These are phyloP conservation scores for Rosa multiflora DNA, from an alignment of 306 rosid species.

Conservation along the genomic window DNA sequence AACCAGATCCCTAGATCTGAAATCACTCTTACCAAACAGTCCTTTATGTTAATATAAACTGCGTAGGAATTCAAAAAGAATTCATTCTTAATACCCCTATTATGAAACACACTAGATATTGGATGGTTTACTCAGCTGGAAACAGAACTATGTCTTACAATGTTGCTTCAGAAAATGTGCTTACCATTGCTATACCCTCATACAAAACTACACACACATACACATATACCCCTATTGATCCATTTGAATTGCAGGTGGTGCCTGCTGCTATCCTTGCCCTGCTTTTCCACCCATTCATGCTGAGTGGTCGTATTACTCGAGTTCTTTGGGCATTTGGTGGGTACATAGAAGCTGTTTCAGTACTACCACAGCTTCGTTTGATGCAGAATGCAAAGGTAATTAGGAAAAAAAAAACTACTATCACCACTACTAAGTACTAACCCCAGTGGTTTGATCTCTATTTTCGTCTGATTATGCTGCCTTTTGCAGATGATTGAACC, in stretches of 20 bases:
- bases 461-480: not conserved
- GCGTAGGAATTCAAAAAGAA: not conserved
- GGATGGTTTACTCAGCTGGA: not conserved
- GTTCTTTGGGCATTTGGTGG: constrained; percentile 58
- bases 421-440: not conserved
- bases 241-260: constrained; percentile 42
- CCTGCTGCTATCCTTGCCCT: constrained; percentile 51
- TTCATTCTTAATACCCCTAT: not conserved
- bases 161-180: not conserved
- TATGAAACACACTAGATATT: not conserved
- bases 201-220: not conserved
- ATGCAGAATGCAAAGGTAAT: constrained; percentile 84
- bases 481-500: constrained; percentile 67
- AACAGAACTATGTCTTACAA: not conserved
- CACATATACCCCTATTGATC: not conserved
- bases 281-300: constrained; percentile 39
- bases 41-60: not conserved
- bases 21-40: not conserved
- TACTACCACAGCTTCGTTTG: constrained; percentile 72
- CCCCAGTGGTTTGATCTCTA: not conserved
- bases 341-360: constrained; percentile 68
- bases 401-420: not conserved
- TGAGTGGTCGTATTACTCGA: not conserved
- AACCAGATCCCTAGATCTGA: not conserved
- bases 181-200: not conserved